Base-by-base conservation (phyloP, 1,284 basidiomycete genomes). In the Cryptococcus sp. region DNA sequence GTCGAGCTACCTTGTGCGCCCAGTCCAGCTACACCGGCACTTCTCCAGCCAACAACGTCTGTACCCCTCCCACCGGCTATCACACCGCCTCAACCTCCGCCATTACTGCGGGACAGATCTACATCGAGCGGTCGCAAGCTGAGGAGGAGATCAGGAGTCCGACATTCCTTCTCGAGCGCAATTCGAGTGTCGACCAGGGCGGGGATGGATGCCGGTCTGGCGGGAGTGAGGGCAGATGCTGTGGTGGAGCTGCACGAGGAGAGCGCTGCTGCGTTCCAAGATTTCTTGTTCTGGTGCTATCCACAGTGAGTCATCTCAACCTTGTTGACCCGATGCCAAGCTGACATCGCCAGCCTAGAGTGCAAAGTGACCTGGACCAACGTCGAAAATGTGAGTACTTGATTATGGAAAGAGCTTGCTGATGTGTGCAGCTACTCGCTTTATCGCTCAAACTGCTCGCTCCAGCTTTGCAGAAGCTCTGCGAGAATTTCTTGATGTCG, bases 281-380 rank as follows among this genome's bases (percentile, higher is more conserved):
- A 72, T 52, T 69, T 72, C 39, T 45, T 72, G n/a, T 68, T 65
- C 50, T 72, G 69, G 69, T 63, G 63, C 16, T 72, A 72, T 55
- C 69, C 69, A 1, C 64, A 71, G 57, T 60, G 33, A 49, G 59
- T 52, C 4, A 33, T 16, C 12, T n/a, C n/a, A n/a, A n/a, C n/a
- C 26, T 6, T 40, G 5, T 6, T 40, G 16, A 25, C 22, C 11
- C 3, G 5, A 9, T 19, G 23, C 19, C 40, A n/a, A 9, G 39
- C 54, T 51, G 48, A 54, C 38, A n/a, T 31, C 9, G 41, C 16
- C 58, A 88, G 86, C 58, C 78, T 91, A 46, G 84, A 89, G 60
- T 92, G 89, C 72, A 87, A 86, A 9, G 89, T 92, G 48, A 85
- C 86, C 1, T 94, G 90, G 90, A 87, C 88, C 58, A 93, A 93